Base-by-base conservation (phyloP, 768 basidiomycete species). In the Lentinula sp. region DNA sequence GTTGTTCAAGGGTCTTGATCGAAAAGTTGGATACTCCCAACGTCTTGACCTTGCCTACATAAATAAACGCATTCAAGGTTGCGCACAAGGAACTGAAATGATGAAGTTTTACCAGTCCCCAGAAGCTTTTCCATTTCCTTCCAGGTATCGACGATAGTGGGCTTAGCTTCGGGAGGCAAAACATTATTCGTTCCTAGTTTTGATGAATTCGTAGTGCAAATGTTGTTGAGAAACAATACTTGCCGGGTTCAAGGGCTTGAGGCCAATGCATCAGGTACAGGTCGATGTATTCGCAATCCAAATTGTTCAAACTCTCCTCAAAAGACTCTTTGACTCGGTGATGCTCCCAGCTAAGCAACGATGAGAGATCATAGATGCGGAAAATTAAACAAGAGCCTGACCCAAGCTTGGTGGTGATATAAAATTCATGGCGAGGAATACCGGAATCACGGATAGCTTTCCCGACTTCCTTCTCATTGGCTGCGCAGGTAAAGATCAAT, bases 391-490 rank as follows among this genome's bases (percentile, higher is more conserved):
- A 28, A 28, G 28, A 28, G 28, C 28, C 28, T 28, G 28, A 28
- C 28, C 28, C 28, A 28, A 53, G 70, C 64, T 84, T 85, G n/a
- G 83, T 83, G 6, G 80, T 81, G 13, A 84, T 63, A 67, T 76
- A 83, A 45, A 84, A 69, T 33, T 80, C 73, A 18, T 68, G 68
- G 48, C 81, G 73, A 2, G 79, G 76, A 16, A 81, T 69, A 0
- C 73, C 74, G 20, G 77, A 79, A 20, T 73, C 78, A 8, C 76
- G 70, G 46, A 85, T 74, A 2, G 78, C 81, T 23, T 67, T 65
- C 4, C 82, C 80, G 20, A 83, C 81, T 12, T 68, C 62, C 63
- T 74, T 67, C 66, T 84, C 83, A 60, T 80, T 84, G 1, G 68
- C 78, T 74, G 32, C 18, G 8, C n/a, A 16, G n/a, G 33, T 1